These are phyloP conservation scores for Hericium coralloides DNA, from an alignment of 768 basidiomycete species.

Conservation along the genomic window DNA sequence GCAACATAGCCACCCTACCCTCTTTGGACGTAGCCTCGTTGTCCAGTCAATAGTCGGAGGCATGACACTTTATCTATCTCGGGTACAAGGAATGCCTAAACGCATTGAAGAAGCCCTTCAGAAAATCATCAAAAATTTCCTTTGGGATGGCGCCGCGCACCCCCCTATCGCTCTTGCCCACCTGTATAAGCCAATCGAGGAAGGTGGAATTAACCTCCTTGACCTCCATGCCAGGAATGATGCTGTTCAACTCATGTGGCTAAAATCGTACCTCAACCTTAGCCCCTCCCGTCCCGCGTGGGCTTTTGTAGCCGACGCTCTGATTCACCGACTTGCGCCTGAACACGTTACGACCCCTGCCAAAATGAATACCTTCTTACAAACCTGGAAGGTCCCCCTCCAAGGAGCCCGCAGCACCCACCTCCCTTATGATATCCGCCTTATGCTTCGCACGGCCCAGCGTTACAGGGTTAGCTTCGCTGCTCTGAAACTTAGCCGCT, in stretches of 20 bases:
- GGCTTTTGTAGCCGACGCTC: conserved; percentile 4
- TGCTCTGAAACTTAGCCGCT: neutral
- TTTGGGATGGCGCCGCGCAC: conserved; percentile 4
- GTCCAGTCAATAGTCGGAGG: conserved; percentile 16
- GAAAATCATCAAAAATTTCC: conserved; percentile 6
- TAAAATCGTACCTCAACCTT: conserved; percentile 6
- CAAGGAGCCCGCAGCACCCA: neutral
- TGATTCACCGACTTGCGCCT: neutral
- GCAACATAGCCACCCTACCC: conserved; percentile 3
- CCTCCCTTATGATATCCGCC: neutral
- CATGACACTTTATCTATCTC: conserved; percentile 19
- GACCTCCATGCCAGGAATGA: conserved; percentile 5
- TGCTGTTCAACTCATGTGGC: conserved; percentile 10
- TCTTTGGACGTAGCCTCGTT: conserved; percentile 12
- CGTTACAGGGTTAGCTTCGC: neutral
- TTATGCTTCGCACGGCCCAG: conserved; percentile 1
- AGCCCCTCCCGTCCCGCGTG: neutral
- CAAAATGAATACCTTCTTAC: conserved; percentile 3
- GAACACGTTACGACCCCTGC: neutral
- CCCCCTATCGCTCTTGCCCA: neutral
- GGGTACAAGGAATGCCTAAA: conserved; percentile 21
- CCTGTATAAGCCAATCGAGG: neutral
- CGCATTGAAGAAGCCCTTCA: neutral
- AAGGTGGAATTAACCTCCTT: conserved; percentile 8
- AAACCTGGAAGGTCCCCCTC: conserved; percentile 1